These are phyloP conservation scores for Xylaria hypoxylon DNA, from an alignment of 2,329 filamentous ascomycete genomes.

Conservation along the genomic window DNA sequence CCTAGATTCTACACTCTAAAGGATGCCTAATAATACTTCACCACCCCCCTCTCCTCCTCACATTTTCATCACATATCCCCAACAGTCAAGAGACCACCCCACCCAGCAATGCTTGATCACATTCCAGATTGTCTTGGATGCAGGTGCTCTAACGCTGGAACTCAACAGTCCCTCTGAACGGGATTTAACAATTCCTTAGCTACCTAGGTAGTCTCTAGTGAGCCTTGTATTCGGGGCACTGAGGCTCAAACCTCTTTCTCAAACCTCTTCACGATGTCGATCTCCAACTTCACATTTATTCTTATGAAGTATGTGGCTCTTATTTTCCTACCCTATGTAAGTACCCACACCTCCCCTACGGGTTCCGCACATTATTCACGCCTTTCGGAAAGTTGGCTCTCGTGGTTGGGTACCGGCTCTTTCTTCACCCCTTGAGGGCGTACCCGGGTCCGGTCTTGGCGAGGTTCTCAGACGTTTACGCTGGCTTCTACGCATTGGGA, in stretches of 20 bases:
- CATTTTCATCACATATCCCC: no score
- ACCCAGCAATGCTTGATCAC: no score
- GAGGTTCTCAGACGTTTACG: conserved; percentile 16
- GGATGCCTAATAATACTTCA: no score
- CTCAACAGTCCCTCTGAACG: no score
- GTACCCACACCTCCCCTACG: neutral
- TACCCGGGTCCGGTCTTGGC: conserved; percentile 25
- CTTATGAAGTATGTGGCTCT: conserved; percentile 11
- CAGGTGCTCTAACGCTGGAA: no score
- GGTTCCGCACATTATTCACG: neutral
- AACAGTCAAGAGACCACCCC: no score
- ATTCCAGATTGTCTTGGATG: no score
- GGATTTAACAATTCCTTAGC: no score
- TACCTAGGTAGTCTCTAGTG: no score
- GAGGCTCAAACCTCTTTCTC: neutral
- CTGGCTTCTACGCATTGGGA: neutral
- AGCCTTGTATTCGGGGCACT: neutral
- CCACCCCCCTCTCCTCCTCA: no score
- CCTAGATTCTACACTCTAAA: no score
- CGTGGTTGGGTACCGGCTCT: conserved; percentile 1
- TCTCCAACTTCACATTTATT: conserved; percentile 3
- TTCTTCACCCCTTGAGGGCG: conserved; percentile 23
- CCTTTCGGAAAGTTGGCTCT: neutral
- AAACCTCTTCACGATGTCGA: neutral
- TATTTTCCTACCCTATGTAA: conserved; percentile 12